Conservation (phyloP, 306 rosid species). For the Vigna unguiculata region DNA sequence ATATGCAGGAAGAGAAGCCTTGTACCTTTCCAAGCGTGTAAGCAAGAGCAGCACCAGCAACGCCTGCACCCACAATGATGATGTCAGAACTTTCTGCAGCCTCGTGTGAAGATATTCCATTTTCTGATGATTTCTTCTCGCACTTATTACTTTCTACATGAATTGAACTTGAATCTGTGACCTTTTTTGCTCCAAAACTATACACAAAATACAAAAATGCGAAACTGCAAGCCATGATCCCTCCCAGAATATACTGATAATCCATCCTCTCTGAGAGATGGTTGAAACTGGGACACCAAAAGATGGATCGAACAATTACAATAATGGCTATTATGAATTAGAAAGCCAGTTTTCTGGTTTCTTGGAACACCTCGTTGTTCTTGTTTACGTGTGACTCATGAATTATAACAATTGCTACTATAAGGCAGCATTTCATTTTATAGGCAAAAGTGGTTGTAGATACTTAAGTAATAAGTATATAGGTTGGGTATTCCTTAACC, state of each 20-base stretch:
- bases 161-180: conserved; percentile 46
- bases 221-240: conserved; percentile 51
- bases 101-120: conserved; percentile 41
- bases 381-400: not conserved
- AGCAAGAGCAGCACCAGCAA: conserved; percentile 64
- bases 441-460: conserved; percentile 29
- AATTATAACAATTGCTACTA: not conserved
- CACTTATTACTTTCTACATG: conserved; percentile 34
- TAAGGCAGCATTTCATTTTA: conserved; percentile 2
- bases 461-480: conserved; percentile 41
- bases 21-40: conserved; percentile 71
- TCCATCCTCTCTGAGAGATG: conserved; percentile 59
- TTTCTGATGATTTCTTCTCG: conserved; percentile 43
- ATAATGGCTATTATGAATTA: not conserved
- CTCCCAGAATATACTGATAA: conserved; percentile 52
- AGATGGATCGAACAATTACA: not conserved
- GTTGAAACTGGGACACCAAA: not conserved
- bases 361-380: conserved; percentile 31
- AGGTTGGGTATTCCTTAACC: not conserved
- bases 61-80: conserved; percentile 62
- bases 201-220: conserved; percentile 51
- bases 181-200: conserved; percentile 48
- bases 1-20: not conserved
- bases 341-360: not conserved
- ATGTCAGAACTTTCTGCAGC: conserved; percentile 38